phyloP scores from a whole-genome alignment of 495 filamentous ascomycete species.

The Neurospora tetrasperma region DNA sequence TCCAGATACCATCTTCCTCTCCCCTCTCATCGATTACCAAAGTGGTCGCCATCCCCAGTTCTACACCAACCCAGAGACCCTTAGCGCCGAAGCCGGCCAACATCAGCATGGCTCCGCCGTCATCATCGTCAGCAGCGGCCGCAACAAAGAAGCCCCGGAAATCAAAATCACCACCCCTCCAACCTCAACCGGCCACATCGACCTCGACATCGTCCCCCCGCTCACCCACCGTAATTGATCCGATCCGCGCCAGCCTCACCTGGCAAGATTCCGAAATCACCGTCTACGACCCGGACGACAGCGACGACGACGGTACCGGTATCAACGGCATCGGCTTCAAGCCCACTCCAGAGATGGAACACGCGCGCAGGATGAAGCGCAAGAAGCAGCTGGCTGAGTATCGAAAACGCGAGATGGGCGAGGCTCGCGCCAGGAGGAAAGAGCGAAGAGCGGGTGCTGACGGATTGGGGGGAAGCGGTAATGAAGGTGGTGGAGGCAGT shows the following conservation, averaged over 20 bases:
- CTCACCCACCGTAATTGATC: constrained; percentile 34
- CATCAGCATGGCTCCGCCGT: not conserved
- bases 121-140: constrained; percentile 8
- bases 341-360: constrained; percentile 75
- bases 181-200: not conserved
- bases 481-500: constrained; percentile 1
- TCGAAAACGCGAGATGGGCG: constrained; percentile 67
- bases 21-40: not conserved
- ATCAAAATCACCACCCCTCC: constrained; percentile 31
- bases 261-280: constrained; percentile 84
- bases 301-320: constrained; percentile 66
- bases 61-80: constrained; percentile 1
- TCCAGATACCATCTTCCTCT: not conserved
- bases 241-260: constrained; percentile 48
- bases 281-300: constrained; percentile 63
- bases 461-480: not conserved
- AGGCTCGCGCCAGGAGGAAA: constrained; percentile 66
- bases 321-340: constrained; percentile 88
- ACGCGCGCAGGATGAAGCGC: constrained; percentile 62
- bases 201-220: constrained; percentile 2
- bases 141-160: constrained; percentile 24
- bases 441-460: constrained; percentile 44
- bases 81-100: constrained; percentile 10
- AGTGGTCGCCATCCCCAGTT: not conserved
- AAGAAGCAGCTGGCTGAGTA: constrained; percentile 79